Evolutionary conservation across 2,329 filamentous ascomycete genomes (phyloP), one percentile per base, ranked within the genome.

Genomic region (Cladorrhinum sp.): DNA sequence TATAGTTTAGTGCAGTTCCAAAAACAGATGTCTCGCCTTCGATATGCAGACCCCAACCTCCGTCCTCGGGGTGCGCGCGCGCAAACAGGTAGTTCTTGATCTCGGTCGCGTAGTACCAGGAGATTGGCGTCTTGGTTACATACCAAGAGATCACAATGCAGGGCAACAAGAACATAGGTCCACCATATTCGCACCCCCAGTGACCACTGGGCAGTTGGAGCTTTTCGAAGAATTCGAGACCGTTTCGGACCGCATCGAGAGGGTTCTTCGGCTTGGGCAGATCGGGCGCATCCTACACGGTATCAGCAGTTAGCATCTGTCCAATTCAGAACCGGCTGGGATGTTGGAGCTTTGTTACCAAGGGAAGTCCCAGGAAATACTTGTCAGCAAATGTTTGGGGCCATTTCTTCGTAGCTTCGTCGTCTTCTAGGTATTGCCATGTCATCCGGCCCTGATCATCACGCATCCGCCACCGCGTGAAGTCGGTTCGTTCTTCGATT

Each of bases 161-260:
- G 0, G 93, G 92, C 1, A 98, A 80, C 41, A 98, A 83, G 72
- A 99, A 99, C 91, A 97, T 93, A 3, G 95, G 95, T 0, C 95
- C 95, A 58, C 95, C 95, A 77, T 99, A 99, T 74, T 99, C 95
- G 77, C 93, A 98, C 4, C 83, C 95, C 95, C 95, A 99, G 71
- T 97, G 91, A 4, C 95, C 95, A 0, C 91, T 89, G 13, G 89
- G 86, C 1, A 97, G 81, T 73, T 99, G 95, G 23, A 98, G 84
- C 64, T 93, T 85, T 60, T 93, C 90, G 78, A 96, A 96, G 79
- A 96, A 98, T 2, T 84, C 79, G 57, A 98, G 81, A 38, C 89
- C 92, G 77, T 99, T 99, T 62, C 82, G 80, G 2, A 91, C 92
- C 3, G 91, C 81, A 65, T 95, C 85, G 59, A 95, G 80, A 4